Base-by-base conservation (phyloP, 2,329 filamentous ascomycete genomes). In the Aspergillus japonicus region DNA sequence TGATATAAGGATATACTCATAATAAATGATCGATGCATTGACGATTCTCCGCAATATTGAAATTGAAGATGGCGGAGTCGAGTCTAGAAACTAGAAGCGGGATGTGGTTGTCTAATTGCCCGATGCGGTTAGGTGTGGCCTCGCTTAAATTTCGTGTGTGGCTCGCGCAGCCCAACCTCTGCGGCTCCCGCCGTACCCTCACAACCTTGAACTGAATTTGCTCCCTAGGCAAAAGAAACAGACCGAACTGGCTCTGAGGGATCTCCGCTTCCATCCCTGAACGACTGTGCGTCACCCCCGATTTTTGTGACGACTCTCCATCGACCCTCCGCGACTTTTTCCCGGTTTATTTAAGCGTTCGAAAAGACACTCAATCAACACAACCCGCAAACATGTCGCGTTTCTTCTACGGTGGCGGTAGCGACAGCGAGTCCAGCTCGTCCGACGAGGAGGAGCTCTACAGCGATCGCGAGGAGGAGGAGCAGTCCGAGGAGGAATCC, bases 341-440 rank as follows among this genome's bases (percentile, higher is more conserved):
- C 61, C 61, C 67, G 64, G 61, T 62, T 63, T 7, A 29, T 53
- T 52, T 53, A 35, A 48, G 53, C 53, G 26, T 64, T 48, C 54
- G 51, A 59, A 59, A 60, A 62, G 14, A 16, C 14, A 35, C 39
- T 6, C 39, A 16, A 21, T 21, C 21, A 21, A 16, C 14, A 12
- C 62, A 59, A 59, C 53, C 68, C 68, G 68, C 77, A 81, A 90
- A 75, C 64, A 95, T 94, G 90, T 98, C 95, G 85, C 90, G 92
- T 83, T 99, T 98, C 82, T 98, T 98, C 85, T 90, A 92, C 80
- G 90, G 90, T 78, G 90, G 89, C 82, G 93, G 96, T 81, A 97
- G 93, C 87, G 96, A 94, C 74, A 91, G 87, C 84, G 93, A 97
- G 81, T 93, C 87, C 82, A 92, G 91, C 85, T 96, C 92, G 66